These are phyloP conservation scores for Flaveria linearis DNA, from an alignment of 129 eudicot species.

Conservation along the genomic window DNA sequence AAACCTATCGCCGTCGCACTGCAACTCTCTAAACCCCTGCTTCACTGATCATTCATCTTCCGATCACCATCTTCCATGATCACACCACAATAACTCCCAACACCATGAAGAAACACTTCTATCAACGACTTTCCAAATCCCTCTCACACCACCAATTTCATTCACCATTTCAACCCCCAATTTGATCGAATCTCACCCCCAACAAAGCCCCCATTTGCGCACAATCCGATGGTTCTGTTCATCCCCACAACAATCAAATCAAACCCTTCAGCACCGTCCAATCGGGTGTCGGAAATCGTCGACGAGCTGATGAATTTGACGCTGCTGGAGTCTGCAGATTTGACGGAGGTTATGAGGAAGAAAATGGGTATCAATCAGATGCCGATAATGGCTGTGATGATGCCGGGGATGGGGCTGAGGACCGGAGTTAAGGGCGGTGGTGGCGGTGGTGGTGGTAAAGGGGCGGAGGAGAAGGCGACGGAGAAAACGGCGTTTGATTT, in stretches of 20 bases:
- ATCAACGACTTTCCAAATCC: conserved; percentile 25
- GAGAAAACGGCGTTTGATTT: conserved; percentile 85
- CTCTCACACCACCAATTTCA: conserved; percentile 16
- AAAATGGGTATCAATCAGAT: conserved; percentile 61
- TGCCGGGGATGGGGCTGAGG: conserved; percentile 83
- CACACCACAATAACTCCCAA: conserved; percentile 24
- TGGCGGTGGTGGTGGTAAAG: conserved; percentile 32
- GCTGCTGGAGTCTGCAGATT: conserved; percentile 63
- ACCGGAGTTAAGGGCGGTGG: conserved; percentile 39
- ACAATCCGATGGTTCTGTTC: conserved; percentile 41
- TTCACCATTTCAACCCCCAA: not conserved
- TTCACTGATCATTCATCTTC: conserved; percentile 1
- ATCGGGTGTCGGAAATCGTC: conserved; percentile 59
- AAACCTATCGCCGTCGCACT: conserved; percentile 35
- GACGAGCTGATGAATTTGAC: conserved; percentile 62
- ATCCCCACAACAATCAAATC: conserved; percentile 41
- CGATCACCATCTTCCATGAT: conserved; percentile 33
- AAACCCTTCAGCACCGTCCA: conserved; percentile 44
- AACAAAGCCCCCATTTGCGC: conserved; percentile 19
- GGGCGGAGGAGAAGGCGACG: conserved; percentile 47
- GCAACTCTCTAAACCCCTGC: conserved; percentile 33
- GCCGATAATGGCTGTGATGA: conserved; percentile 82
- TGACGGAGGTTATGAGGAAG: conserved; percentile 61
- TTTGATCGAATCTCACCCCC: conserved; percentile 6
- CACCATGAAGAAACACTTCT: conserved; percentile 37